A percentile compares a stretch with the other conserved stretches of the same genome.
Evolutionary conservation across 768 basidiomycete species (phyloP).

Genomic region (Trametes villosa): DNA sequence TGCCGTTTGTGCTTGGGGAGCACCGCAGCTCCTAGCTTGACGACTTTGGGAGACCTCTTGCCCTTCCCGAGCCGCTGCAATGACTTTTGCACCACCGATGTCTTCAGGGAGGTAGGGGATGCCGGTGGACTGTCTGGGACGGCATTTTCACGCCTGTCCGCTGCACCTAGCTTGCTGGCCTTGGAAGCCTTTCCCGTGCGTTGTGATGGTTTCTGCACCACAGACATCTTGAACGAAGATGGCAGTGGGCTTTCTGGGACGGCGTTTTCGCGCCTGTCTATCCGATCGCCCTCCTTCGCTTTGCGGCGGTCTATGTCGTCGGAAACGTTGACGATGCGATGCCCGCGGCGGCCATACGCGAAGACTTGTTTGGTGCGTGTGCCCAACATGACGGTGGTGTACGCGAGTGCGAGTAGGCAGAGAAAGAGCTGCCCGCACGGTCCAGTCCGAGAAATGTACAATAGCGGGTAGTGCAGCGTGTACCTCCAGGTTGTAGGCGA

Average conservation of each 20-base stretch:
- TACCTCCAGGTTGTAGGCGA: neutral
- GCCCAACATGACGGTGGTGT: constrained; percentile 29
- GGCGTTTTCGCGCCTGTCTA: constrained; percentile 9
- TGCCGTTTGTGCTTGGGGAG: constrained; percentile 33
- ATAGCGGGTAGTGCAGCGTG: neutral
- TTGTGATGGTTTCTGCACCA: constrained; percentile 1
- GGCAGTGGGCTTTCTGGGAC: constrained; percentile 1
- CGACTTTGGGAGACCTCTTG: constrained; percentile 20
- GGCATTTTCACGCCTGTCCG: constrained; percentile 11
- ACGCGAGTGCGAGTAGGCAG: constrained; percentile 9
- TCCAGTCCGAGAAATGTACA: neutral
- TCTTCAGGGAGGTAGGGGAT: constrained; percentile 3
- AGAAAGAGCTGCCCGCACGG: neutral
- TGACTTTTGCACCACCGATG: neutral
- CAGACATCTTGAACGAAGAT: neutral
- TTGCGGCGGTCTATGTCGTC: constrained; percentile 23
- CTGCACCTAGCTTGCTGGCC: constrained; percentile 15
- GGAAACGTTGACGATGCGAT: constrained; percentile 34
- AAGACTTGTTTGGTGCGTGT: constrained; percentile 37
- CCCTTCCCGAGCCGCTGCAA: constrained; percentile 7
- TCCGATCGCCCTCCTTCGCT: neutral
- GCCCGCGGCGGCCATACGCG: constrained; percentile 38
- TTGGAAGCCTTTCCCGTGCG: constrained; percentile 20
- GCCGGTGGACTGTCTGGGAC: neutral
- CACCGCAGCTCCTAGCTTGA: constrained; percentile 16